phyloP scores from a whole-genome alignment of 2,329 filamentous ascomycete species.

The Fusarium nygamai region DNA sequence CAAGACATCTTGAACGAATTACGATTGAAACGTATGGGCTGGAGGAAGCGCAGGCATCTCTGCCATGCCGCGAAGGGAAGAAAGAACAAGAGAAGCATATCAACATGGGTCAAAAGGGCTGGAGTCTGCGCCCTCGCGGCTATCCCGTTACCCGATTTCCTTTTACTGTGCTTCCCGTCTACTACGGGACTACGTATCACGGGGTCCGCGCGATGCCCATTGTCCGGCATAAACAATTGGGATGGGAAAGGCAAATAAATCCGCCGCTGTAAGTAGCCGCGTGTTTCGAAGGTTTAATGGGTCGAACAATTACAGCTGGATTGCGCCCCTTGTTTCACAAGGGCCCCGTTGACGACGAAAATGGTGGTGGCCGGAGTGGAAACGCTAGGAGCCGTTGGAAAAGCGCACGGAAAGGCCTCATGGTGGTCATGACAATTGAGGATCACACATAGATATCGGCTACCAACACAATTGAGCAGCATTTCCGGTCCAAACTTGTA shows the following conservation, averaged over 20 bases:
- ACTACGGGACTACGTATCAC: slow-evolving; percentile 13
- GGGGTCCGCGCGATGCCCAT: slow-evolving; percentile 18
- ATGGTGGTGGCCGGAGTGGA: slow-evolving; percentile 32
- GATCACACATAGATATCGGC: slow-evolving; percentile 28
- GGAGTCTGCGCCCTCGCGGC: slow-evolving; percentile 30
- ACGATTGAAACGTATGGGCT: slow-evolving; percentile 2
- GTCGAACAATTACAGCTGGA: slow-evolving; percentile 31
- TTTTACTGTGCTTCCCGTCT: slow-evolving; percentile 22
- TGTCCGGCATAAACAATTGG: slow-evolving; percentile 19
- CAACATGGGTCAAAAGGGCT: slow-evolving; percentile 21
- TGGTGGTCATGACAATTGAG: slow-evolving; percentile 21
- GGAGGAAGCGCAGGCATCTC: slow-evolving; percentile 3
- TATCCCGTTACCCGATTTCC: slow-evolving; percentile 22
- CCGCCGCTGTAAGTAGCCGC: slow-evolving; percentile 34
- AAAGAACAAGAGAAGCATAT: neutral
- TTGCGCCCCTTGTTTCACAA: slow-evolving; percentile 39
- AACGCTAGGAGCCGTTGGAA: slow-evolving; percentile 14
- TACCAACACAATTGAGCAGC: slow-evolving; percentile 32
- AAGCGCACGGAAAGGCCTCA: slow-evolving; percentile 20
- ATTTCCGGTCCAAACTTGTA: slow-evolving; percentile 33
- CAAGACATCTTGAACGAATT: slow-evolving; percentile 16
- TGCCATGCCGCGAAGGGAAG: neutral
- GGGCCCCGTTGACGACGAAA: slow-evolving; percentile 23
- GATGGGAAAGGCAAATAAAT: slow-evolving; percentile 19
- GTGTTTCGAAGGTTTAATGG: slow-evolving; percentile 38